Evolutionary conservation across 106 monocot genomes (phyloP).

Genomic region (Dioscorea alata): DNA sequence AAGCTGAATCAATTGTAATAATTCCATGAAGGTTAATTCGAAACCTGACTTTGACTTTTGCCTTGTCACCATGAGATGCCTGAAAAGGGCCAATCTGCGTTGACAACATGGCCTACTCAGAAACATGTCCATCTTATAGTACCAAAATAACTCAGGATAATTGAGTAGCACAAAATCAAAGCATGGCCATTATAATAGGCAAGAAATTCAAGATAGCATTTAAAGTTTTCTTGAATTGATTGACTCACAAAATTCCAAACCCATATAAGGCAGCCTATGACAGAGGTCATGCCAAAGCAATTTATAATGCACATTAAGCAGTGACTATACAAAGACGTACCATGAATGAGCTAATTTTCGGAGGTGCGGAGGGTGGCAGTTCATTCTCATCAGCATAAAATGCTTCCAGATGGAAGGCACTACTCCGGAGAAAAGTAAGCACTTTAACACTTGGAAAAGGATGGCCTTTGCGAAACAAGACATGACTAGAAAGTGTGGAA

Average conservation of each 20-base stretch:
- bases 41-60: constrained; percentile 65
- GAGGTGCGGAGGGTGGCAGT: constrained; percentile 46
- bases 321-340: constrained; percentile 19
- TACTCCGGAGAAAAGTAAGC: constrained; percentile 49
- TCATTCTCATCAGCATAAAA: constrained; percentile 73
- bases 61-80: constrained; percentile 29
- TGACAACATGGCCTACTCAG: not conserved
- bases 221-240: not conserved
- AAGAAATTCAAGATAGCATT: not conserved
- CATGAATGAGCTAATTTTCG: constrained; percentile 53
- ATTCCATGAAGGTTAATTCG: constrained; percentile 74
- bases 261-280: not conserved
- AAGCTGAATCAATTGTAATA: constrained; percentile 57
- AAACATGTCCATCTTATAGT: not conserved
- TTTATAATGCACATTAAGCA: not conserved
- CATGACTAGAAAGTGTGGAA: constrained; percentile 42
- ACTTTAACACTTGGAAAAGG: constrained; percentile 78
- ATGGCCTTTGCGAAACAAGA: constrained; percentile 64
- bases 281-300: not conserved
- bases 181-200: not conserved
- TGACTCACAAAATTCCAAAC: not conserved
- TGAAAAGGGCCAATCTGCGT: constrained; percentile 70
- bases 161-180: not conserved
- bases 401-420: constrained; percentile 59
- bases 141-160: not conserved